These are phyloP conservation scores for Amesomyces nigricolor DNA, from an alignment of 2,329 filamentous ascomycete species.

Conservation along the genomic window DNA sequence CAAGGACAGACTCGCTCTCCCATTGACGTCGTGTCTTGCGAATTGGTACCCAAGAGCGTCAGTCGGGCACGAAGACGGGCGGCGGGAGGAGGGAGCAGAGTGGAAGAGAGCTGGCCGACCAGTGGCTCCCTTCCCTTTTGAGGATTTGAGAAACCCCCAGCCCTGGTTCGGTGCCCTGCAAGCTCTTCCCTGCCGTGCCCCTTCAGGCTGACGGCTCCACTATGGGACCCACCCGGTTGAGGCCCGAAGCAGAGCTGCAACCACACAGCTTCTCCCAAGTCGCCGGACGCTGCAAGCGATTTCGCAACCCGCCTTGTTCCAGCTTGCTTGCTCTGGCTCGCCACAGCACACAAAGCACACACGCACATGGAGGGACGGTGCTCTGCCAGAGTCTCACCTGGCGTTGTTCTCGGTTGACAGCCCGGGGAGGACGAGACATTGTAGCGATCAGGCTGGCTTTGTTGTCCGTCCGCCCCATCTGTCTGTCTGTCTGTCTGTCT, in stretches of 20 bases:
- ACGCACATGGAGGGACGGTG: background rate
- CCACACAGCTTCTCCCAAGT: conserved; percentile 26
- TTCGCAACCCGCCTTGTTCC: background rate
- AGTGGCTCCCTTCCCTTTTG: conserved; percentile 10
- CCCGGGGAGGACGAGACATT: background rate
- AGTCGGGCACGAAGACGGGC: conserved; percentile 27
- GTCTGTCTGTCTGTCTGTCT: background rate
- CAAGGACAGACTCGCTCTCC: conserved; percentile 1
- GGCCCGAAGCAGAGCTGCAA: conserved; percentile 22
- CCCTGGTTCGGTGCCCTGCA: conserved; percentile 6
- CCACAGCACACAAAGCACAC: conserved; percentile 8
- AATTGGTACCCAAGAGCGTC: conserved; percentile 27
- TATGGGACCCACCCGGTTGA: conserved; percentile 22
- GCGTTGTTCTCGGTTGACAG: background rate
- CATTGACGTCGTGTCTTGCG: conserved; percentile 10
- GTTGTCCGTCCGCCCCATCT: conserved; percentile 14
- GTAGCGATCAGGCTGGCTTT: background rate
- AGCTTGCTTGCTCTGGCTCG: conserved; percentile 15
- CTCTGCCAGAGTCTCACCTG: background rate
- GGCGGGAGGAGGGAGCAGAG: conserved; percentile 15
- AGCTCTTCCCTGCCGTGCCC: conserved; percentile 5
- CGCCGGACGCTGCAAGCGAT: conserved; percentile 13
- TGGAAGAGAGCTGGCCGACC: conserved; percentile 12
- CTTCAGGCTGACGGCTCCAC: conserved; percentile 17
- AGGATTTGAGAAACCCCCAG: background rate